A percentile compares a stretch with the other conserved stretches of the same genome.
Conservation (phyloP, 2,329 filamentous ascomycete genomes). For the Didymella arachidicola region DNA sequence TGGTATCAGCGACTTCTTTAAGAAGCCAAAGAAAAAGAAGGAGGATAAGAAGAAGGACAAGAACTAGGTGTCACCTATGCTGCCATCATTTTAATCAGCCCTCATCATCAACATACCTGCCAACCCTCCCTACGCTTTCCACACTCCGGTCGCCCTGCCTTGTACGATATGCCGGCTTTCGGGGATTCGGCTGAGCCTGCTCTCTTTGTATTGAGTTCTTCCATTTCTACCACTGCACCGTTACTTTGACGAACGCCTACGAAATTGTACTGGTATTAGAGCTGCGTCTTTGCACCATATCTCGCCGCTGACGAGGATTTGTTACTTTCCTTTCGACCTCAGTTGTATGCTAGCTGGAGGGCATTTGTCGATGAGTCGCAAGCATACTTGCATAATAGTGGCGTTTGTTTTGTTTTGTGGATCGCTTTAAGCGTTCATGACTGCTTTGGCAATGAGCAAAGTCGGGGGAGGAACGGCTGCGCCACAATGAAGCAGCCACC, state of each 20-base stretch:
- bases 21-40: constrained; percentile 39
- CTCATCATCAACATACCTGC: not conserved
- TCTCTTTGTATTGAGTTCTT: not conserved
- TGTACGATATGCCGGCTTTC: constrained; percentile 13
- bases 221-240: constrained; percentile 1
- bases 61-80: not conserved
- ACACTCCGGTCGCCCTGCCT: not conserved
- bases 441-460: constrained; percentile 1
- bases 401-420: constrained; percentile 9
- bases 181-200: not conserved
- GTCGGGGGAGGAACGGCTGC: constrained; percentile 3
- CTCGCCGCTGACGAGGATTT: not conserved
- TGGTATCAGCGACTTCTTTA: constrained; percentile 52
- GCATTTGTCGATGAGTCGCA: constrained; percentile 5
- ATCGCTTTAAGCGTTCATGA: not conserved
- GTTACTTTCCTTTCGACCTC: not conserved
- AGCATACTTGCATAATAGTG: constrained; percentile 11
- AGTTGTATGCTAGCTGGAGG: constrained; percentile 2
- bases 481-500: constrained; percentile 14
- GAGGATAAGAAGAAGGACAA: constrained; percentile 26
- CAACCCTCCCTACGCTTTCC: not conserved
- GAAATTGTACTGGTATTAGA: constrained; percentile 23
- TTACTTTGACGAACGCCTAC: constrained; percentile 23
- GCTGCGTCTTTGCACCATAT: constrained; percentile 4
- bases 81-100: not conserved